Base-by-base conservation (phyloP, 169 alveolate species). In the Eimeria necatrix region DNA sequence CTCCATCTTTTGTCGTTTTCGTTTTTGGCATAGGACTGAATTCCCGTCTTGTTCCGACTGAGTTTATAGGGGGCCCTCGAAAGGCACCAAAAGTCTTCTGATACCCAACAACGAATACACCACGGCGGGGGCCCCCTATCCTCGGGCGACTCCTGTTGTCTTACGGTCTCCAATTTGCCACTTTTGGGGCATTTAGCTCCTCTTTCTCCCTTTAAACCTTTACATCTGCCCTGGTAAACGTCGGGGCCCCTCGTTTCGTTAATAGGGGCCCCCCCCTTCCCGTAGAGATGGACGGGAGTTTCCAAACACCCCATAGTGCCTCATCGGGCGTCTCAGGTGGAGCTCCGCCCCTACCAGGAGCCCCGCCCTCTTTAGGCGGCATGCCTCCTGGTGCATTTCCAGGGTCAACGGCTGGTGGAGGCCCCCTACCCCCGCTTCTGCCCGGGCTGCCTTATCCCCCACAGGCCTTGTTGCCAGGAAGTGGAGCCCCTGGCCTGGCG, bases 301-400 rank as follows among this genome's bases (percentile, higher is more conserved):
- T 85, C 78, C 92, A 85, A 41, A 60, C 80, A 32, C 92, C 80
- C 61, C 92, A 85, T 61, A 81, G 92, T 46, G 81, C 81, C 59
- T 46, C 92, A 20, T 76, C 49, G 80, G 49, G 92, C 78, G 59
- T 85, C n/a, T 61, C 92, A 12, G 92, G 92, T 41, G 92, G 92
- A 46, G 80, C 80, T 60, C 92, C 92, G n/a, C 81, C 92, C 64
- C 56, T 85, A 7, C 73, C 71, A 4, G 90, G 73, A 4, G 73
- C 32, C 32, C 90, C 90, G 6, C 90, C 90, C 0, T n/a, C 90
- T 16, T 51, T 81, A 52, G 92, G 81, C 14, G 81, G 78, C 32
- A 68, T 85, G 80, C 80, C 92, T 2, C 4, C 92, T 46, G 92
- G 92, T 9, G 80, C 64, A 5, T 85, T 85, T 46, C 92, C 80